Conservation (phyloP, 2,329 filamentous ascomycete species). For the Arthrobotrys sinensis region DNA sequence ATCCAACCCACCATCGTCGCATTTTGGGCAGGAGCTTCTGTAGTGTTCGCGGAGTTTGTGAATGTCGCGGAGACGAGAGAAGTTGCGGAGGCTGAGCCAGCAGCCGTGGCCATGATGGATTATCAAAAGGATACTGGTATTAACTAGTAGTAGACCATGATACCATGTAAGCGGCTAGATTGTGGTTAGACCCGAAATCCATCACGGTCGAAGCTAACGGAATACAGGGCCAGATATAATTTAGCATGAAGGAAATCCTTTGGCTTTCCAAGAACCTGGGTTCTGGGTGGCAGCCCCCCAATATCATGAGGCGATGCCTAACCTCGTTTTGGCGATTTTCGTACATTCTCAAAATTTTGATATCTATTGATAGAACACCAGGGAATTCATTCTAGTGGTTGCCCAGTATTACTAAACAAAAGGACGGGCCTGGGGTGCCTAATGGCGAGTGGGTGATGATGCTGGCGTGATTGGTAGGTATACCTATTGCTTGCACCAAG, state of each 20-base stretch:
- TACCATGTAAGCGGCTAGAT: conserved; percentile 19
- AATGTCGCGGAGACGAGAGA: conserved; percentile 6
- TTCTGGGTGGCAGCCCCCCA: conserved; percentile 10
- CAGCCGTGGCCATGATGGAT: conserved; percentile 6
- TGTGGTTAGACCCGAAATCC: background rate
- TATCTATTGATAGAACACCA: conserved; percentile 9
- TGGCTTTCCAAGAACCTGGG: background rate
- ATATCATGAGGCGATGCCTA: background rate
- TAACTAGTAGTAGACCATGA: background rate
- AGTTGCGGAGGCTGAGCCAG: conserved; percentile 34
- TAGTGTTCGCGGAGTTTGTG: background rate
- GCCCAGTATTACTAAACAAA: too few relatives aligned
- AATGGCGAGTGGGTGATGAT: background rate
- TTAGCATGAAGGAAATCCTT: background rate
- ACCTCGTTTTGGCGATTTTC: background rate
- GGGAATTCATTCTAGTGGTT: too few relatives aligned
- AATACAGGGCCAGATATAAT: conserved; percentile 9
- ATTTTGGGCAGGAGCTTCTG: conserved; percentile 12
- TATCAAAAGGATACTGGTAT: background rate
- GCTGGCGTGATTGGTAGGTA: background rate
- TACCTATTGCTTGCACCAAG: background rate
- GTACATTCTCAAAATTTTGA: background rate
- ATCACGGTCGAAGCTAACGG: conserved; percentile 3
- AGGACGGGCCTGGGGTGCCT: too few relatives aligned
- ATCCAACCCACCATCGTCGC: conserved; percentile 65